Base-by-base conservation (phyloP, 768 basidiomycete species). In the Naganishia onofrii region DNA sequence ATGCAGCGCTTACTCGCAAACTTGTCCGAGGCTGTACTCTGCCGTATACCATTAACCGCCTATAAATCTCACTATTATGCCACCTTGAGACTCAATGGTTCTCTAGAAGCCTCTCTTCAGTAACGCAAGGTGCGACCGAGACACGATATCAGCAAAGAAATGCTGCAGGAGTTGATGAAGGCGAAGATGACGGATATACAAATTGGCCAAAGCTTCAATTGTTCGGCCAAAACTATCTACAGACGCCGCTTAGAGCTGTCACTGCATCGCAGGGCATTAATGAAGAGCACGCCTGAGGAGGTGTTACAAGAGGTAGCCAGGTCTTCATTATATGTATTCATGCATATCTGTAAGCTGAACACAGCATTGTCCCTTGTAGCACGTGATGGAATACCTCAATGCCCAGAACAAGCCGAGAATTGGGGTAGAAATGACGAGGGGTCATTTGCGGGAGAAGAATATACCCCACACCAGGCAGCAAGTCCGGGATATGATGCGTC, bases 401-500 rank as follows among this genome's bases (percentile, higher is more conserved):
- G 48, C 48, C 21, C 21, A 51, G 48, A 51, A 51, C 48, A 51
- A 26, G 15, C 48, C 48, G 6, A 51, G 19, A 51, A 51, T 51
- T 19, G 48, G 48, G 17, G 4, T 51, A 19, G 48, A 51, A 17
- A 51, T 51, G 48, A 17, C 48, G 6, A 51, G 17, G 48, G 55
- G 55, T 9, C 34, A 57, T 29, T 29, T 57, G 21, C 28, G 34
- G 55, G 26, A 29, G 28, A 29, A 21, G 55, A 29, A 29, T 29
- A 26, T 57, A 29, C 26, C 55, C 34, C 28, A 29, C 55, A 57
- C 55, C 55, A 29, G 55, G 12, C 5, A 57, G 34, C 55, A 57
- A 29, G 55, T 57, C 28, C 55, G 55, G 10, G 19, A 57, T 36
- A 3, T 57, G n/a, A 57, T 57, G 55, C 55, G 34, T n/a, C 21